Evolutionary conservation across 495 filamentous ascomycete genomes (phyloP).

Genomic region (Xylaria bambusicola): DNA sequence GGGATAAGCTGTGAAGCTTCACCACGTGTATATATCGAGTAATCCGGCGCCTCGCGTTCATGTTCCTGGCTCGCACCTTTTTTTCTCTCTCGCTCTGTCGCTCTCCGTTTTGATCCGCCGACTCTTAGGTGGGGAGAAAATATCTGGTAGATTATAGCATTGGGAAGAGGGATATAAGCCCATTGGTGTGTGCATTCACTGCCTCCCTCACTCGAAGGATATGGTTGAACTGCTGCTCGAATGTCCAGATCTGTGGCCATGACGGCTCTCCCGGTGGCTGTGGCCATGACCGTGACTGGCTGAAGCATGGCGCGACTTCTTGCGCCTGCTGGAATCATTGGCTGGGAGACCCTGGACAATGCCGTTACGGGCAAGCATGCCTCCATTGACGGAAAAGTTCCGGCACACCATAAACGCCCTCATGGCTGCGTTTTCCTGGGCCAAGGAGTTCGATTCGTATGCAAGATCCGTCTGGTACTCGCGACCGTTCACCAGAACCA

Average conservation of each 20-base stretch:
- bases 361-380: conserved; percentile 81
- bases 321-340: conserved; percentile 52
- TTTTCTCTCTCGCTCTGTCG: too few relatives aligned
- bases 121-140: conserved; percentile 25
- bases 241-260: conserved; percentile 46
- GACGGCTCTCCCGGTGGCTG: conserved; percentile 40
- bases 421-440: conserved; percentile 94
- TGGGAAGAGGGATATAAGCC: conserved; percentile 3
- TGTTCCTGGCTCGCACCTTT: conserved; percentile 9
- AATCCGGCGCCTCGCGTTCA: conserved; percentile 29
- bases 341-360: conserved; percentile 85
- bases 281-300: conserved; percentile 40
- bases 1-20: conserved; percentile 52
- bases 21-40: conserved; percentile 49
- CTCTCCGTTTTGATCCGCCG: conserved; percentile 30
- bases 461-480: conserved; percentile 92
- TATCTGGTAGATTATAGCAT: conserved; percentile 10
- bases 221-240: conserved; percentile 62
- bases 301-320: conserved; percentile 49
- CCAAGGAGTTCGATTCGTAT: conserved; percentile 77
- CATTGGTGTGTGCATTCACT: conserved; percentile 12
- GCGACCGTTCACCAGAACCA: conserved; percentile 92
- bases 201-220: conserved; percentile 50
- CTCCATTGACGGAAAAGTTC: conserved; percentile 97
- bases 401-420: conserved; percentile 97